Evolutionary conservation across 2,329 filamentous ascomycete species (phyloP).

Genomic region (Ilyonectria destructans): DNA sequence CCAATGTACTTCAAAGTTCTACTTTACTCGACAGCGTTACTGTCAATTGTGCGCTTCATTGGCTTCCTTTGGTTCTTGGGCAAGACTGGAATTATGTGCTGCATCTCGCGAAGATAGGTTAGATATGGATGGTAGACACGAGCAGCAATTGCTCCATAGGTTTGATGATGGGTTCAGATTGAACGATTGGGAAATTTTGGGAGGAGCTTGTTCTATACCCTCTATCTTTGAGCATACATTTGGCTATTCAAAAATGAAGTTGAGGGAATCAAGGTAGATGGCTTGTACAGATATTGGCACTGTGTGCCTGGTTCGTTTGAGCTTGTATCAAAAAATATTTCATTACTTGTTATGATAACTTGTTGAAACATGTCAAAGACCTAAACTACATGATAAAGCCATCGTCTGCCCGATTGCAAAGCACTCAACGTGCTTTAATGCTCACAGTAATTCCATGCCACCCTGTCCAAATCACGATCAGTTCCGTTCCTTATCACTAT

Average conservation of each 20-base stretch:
- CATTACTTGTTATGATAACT: background rate
- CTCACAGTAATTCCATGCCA: background rate
- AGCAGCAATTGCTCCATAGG: background rate
- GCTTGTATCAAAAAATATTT: background rate
- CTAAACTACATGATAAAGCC: background rate
- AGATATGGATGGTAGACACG: background rate
- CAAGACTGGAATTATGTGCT: constrained; percentile 94
- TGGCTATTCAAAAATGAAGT: background rate
- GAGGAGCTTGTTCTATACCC: background rate
- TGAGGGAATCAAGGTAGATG: background rate
- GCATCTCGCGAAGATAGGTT: constrained; percentile 77
- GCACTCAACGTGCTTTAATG: background rate
- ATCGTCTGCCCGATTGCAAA: background rate
- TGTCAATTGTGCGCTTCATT: constrained; percentile 89
- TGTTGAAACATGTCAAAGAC: background rate
- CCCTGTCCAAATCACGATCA: background rate
- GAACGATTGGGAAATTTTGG: background rate
- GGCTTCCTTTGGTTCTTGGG: constrained; percentile 95
- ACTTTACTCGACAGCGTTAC: constrained; percentile 86
- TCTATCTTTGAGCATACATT: background rate
- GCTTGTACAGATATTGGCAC: background rate
- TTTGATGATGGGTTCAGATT: background rate
- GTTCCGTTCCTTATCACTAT: background rate
- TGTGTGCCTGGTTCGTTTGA: background rate
- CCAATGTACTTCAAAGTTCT: constrained; percentile 91